A percentile compares a stretch with the other conserved stretches of the same genome.
Evolutionary conservation across 2,329 filamentous ascomycete genomes (phyloP).

Genomic region (Phialophora macrospora): DNA sequence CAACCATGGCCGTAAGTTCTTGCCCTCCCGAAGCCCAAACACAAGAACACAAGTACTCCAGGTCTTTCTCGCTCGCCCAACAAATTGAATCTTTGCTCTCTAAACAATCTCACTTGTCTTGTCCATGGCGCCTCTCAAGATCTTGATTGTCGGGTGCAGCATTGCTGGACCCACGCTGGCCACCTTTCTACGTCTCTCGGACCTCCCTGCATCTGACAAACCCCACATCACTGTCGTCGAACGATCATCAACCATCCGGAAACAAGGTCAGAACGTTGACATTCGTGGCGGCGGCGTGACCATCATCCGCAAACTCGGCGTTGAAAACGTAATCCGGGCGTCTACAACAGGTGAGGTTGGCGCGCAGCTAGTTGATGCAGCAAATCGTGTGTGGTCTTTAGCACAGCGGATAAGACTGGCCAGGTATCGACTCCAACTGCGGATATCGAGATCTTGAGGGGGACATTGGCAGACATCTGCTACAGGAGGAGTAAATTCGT

Average conservation of each 20-base stretch:
- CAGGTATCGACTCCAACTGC: constrained; percentile 55
- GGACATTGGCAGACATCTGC: constrained; percentile 58
- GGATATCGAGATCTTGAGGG: constrained; percentile 66
- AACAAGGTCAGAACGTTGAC: constrained; percentile 60
- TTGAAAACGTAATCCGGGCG: constrained; percentile 51
- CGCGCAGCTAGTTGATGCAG: constrained; percentile 52
- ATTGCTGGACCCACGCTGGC: constrained; percentile 54
- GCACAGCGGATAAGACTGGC: constrained; percentile 49
- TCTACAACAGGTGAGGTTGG: constrained; percentile 55
- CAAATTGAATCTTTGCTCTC: background rate
- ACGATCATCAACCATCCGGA: constrained; percentile 49
- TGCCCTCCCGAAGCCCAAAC: background rate
- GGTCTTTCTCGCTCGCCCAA: background rate
- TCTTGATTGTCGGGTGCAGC: constrained; percentile 56
- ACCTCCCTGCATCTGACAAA: constrained; percentile 41
- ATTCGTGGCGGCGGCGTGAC: constrained; percentile 59
- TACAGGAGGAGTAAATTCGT: constrained; percentile 47
- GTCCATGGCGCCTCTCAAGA: constrained; percentile 44
- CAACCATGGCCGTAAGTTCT: background rate
- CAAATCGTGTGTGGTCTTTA: constrained; percentile 47
- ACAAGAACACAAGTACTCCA: background rate
- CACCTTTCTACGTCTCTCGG: constrained; percentile 53
- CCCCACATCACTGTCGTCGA: constrained; percentile 51
- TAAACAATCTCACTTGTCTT: background rate
- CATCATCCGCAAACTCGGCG: constrained; percentile 60